Percentiles rank a stretch among this genome's conserved stretches.
phyloP scores from a whole-genome alignment of 768 basidiomycete species.

The Boletus tylopilopsis region DNA sequence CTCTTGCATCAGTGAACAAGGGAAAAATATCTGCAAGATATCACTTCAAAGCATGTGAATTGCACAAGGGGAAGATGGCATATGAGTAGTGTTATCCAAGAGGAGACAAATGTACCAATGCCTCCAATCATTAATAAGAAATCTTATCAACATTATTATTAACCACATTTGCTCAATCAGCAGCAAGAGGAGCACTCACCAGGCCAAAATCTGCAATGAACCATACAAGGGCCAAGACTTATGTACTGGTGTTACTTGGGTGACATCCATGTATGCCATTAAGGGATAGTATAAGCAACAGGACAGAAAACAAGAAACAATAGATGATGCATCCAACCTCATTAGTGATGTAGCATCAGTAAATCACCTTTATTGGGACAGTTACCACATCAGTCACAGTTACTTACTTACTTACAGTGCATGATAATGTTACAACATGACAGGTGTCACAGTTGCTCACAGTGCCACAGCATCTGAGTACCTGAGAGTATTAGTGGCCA shows the following conservation, averaged over 20 bases:
- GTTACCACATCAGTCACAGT: too few relatives aligned
- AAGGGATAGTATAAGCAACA: constrained; percentile 60
- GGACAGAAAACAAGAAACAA: constrained; percentile 69
- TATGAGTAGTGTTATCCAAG: constrained; percentile 76
- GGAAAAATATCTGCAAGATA: constrained; percentile 64
- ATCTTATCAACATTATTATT: constrained; percentile 37
- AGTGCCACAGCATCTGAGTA: too few relatives aligned
- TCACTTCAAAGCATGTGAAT: neutral
- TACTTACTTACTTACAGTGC: too few relatives aligned
- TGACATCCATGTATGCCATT: constrained; percentile 57
- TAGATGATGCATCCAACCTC: constrained; percentile 71
- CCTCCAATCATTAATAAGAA: constrained; percentile 68
- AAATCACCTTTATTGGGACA: too few relatives aligned
- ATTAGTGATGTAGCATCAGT: neutral
- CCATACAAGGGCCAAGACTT: constrained; percentile 30
- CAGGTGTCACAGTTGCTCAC: too few relatives aligned
- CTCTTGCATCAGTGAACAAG: constrained; percentile 65
- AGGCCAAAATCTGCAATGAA: constrained; percentile 49
- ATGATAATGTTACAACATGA: too few relatives aligned
- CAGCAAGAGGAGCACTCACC: constrained; percentile 43
- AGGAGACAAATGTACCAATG: constrained; percentile 75
- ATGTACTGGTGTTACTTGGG: constrained; percentile 52
- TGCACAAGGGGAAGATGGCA: constrained; percentile 22
- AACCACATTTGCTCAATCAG: neutral
- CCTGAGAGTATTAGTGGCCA: too few relatives aligned